Conservation (phyloP, 306 rosid species). For the Cucurbita pepo region DNA sequence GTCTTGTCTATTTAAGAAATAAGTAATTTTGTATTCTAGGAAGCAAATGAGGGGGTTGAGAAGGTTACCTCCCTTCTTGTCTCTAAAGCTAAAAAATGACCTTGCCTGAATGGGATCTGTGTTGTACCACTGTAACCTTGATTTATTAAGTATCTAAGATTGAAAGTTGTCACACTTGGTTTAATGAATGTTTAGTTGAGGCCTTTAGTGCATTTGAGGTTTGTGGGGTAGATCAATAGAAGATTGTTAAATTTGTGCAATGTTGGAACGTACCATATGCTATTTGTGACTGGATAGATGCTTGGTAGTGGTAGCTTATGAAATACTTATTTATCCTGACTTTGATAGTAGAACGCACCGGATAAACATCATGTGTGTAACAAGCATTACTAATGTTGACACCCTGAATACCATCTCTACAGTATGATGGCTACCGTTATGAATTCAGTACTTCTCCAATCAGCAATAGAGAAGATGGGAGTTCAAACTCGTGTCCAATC, state of each 20-base stretch:
- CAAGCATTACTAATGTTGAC: background rate
- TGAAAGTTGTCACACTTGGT: background rate
- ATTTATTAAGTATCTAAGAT: background rate
- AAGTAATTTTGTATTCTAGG: background rate
- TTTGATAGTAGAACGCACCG: background rate
- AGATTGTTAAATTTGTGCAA: background rate
- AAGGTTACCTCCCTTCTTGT: background rate
- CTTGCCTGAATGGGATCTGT: background rate
- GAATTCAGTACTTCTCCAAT: conserved; percentile 33
- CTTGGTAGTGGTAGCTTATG: background rate
- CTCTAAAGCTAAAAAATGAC: background rate
- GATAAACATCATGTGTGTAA: background rate
- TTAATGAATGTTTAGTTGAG: background rate
- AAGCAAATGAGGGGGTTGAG: background rate
- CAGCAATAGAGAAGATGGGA: conserved; percentile 37
- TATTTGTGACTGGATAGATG: background rate
- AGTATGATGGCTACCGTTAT: conserved; percentile 44
- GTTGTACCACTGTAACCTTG: background rate
- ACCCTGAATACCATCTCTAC: background rate
- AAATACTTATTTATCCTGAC: background rate
- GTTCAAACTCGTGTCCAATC: conserved; percentile 34
- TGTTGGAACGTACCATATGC: background rate
- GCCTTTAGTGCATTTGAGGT: background rate
- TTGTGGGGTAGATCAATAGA: background rate
- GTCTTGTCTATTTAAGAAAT: background rate